Percentiles rank a stretch among this genome's conserved stretches.
phyloP scores from a whole-genome alignment of 2,329 filamentous ascomycete genomes.

The Thielaviopsis punctulata region DNA sequence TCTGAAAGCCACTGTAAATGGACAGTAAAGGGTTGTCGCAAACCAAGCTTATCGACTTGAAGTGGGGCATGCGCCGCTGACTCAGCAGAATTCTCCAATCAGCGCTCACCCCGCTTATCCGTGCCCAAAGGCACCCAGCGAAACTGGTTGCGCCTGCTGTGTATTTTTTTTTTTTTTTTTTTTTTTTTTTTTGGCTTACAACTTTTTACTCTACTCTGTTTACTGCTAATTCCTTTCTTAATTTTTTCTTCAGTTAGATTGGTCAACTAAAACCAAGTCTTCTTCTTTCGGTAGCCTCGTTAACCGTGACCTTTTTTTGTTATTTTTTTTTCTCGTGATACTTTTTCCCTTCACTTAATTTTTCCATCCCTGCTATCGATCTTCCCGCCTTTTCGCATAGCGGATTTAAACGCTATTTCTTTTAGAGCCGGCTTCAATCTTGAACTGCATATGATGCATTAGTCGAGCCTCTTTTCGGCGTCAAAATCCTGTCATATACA shows the following conservation, averaged over 20 bases:
- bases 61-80: constrained; percentile 7
- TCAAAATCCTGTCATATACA: neutral
- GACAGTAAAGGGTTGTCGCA: neutral
- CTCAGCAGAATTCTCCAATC: constrained; percentile 7
- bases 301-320: neutral
- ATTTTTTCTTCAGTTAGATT: neutral
- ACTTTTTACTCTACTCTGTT: neutral
- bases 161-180: constrained; percentile 5
- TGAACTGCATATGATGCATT: neutral
- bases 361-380: neutral
- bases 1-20: neutral
- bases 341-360: neutral
- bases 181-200: no score
- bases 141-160: constrained; percentile 1
- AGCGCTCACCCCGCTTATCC: neutral
- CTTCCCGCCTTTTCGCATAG: neutral
- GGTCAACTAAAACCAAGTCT: neutral
- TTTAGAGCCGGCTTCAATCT: neutral
- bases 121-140: constrained; percentile 5
- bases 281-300: neutral
- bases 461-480: neutral
- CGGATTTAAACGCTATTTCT: neutral
- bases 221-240: neutral
- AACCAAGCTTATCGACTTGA: neutral
- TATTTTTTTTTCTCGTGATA: neutral